Conservation (phyloP, 371 early-diverging fungal genomes). For the Mucor velutinosus region DNA sequence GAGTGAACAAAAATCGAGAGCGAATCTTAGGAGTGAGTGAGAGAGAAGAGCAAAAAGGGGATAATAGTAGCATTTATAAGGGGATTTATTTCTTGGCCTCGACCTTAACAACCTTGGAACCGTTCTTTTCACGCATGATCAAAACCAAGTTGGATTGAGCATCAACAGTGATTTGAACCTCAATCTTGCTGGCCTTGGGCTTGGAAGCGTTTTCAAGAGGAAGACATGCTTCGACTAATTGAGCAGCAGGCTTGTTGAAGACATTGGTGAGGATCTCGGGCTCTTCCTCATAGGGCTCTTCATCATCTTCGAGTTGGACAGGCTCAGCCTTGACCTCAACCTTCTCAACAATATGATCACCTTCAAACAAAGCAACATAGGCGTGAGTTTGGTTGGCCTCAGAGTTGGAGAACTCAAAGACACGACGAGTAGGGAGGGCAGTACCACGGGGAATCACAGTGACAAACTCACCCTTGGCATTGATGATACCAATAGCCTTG, state of each 20-base stretch:
- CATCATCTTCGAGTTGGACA: slow-evolving; percentile 55
- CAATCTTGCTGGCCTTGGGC: slow-evolving; percentile 57
- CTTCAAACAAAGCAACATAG: slow-evolving; percentile 85
- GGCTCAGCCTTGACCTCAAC: slow-evolving; percentile 59
- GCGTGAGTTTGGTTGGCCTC: slow-evolving; percentile 73
- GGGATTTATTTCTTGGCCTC: slow-evolving; percentile 39
- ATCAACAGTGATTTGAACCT: slow-evolving; percentile 63
- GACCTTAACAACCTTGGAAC: slow-evolving; percentile 54
- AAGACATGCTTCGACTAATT: slow-evolving; percentile 59
- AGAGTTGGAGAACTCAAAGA: slow-evolving; percentile 71
- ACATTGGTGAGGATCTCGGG: slow-evolving; percentile 56
- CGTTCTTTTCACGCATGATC: slow-evolving; percentile 64
- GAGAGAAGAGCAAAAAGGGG: neutral
- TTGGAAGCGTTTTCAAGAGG: slow-evolving; percentile 54
- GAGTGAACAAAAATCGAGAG: neutral
- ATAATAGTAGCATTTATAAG: neutral
- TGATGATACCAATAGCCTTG: slow-evolving; percentile 80
- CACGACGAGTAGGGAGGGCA: slow-evolving; percentile 83
- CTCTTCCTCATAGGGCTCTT: slow-evolving; percentile 52
- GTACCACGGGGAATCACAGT: slow-evolving; percentile 82
- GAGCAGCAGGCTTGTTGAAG: slow-evolving; percentile 56
- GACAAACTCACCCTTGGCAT: slow-evolving; percentile 72
- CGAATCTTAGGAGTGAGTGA: neutral
- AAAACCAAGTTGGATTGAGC: slow-evolving; percentile 51
- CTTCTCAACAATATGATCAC: slow-evolving; percentile 64